Percentiles rank a stretch among this genome's conserved stretches.
phyloP scores from a whole-genome alignment of 2,329 filamentous ascomycete species.

The Dichotomopilus funicola region DNA sequence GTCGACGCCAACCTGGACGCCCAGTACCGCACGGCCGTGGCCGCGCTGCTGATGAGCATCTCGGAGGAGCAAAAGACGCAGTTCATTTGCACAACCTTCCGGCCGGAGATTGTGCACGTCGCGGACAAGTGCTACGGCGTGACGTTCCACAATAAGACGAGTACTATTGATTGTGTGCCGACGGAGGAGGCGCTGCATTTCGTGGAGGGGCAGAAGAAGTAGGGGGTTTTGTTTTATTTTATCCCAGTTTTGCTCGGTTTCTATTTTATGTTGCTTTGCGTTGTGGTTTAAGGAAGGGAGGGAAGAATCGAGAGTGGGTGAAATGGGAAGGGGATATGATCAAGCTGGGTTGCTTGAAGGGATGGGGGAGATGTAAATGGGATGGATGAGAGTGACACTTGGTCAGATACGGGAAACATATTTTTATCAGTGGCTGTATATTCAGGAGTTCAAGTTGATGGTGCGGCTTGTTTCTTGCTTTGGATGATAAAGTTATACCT shows the following conservation, averaged over 20 bases:
- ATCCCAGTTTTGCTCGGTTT: neutral
- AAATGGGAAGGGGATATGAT: too few species aligned
- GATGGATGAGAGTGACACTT: too few species aligned
- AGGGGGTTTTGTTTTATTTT: neutral
- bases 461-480: too few species aligned
- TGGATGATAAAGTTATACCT: too few species aligned
- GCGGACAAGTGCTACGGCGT: constrained; percentile 98
- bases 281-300: neutral
- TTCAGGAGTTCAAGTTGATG: too few species aligned
- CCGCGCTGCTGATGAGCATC: constrained; percentile 76
- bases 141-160: constrained; percentile 88
- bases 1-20: constrained; percentile 98
- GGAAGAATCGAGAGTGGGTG: neutral
- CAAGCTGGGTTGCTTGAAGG: too few species aligned
- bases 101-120: constrained; percentile 90
- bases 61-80: constrained; percentile 62
- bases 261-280: neutral
- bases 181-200: constrained; percentile 86
- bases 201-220: constrained; percentile 70
- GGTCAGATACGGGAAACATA: too few species aligned
- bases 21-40: constrained; percentile 94
- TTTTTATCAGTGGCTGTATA: too few species aligned
- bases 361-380: too few species aligned
- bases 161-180: constrained; percentile 83
- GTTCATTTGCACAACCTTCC: constrained; percentile 98